Evolutionary conservation across 148 eudicot species (phyloP).

Genomic region (Rhododendron kiyosumense): DNA sequence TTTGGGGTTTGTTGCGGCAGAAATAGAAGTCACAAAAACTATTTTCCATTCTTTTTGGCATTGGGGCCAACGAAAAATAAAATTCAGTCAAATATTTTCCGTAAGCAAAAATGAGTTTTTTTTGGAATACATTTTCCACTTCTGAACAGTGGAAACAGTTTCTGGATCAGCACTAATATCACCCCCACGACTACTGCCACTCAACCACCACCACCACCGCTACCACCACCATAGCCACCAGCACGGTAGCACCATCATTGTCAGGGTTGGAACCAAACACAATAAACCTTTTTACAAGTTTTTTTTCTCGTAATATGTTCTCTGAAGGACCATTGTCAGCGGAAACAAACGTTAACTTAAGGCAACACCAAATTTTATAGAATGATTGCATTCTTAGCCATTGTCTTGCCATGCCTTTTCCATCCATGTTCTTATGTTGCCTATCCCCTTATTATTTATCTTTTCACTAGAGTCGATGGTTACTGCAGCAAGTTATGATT

Average conservation of each 20-base stretch:
- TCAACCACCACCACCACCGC: neutral
- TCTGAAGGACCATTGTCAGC: neutral
- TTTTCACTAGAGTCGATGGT: neutral
- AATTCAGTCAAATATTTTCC: neutral
- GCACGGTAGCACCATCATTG: neutral
- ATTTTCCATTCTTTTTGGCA: neutral
- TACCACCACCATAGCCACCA: neutral
- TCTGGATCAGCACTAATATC: neutral
- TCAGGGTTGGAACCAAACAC: neutral
- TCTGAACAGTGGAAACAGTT: neutral
- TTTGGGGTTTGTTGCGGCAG: neutral
- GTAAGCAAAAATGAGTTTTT: neutral
- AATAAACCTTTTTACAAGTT: neutral
- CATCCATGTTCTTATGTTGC: neutral
- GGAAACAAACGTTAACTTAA: neutral
- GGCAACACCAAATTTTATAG: neutral
- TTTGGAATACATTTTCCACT: neutral
- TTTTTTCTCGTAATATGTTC: neutral
- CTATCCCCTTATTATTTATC: neutral
- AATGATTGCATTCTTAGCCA: neutral
- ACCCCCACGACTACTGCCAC: neutral
- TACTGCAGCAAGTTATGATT: neutral
- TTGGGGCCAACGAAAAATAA: neutral
- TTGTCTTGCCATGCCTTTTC: neutral
- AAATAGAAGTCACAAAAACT: neutral